Conservation (phyloP, 2,329 filamentous ascomycete genomes). For the Botrytis deweyae region DNA sequence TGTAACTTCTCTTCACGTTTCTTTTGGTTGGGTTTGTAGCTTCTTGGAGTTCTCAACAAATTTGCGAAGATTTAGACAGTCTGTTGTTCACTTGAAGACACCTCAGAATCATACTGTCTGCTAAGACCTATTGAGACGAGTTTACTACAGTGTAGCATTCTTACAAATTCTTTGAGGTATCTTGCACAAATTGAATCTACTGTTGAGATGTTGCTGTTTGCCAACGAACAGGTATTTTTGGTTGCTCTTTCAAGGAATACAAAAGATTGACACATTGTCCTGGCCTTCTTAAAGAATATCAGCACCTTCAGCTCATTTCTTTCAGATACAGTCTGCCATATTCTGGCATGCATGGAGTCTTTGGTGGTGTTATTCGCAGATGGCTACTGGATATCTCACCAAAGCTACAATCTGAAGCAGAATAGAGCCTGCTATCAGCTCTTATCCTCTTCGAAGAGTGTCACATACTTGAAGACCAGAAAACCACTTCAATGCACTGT, state of each 20-base stretch:
- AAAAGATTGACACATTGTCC: background rate
- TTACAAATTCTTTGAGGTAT: background rate
- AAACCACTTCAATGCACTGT: too few species aligned
- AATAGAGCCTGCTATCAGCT: background rate
- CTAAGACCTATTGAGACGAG: background rate
- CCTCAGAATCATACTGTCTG: background rate
- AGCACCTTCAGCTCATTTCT: background rate
- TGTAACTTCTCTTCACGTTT: background rate
- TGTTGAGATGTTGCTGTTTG: background rate
- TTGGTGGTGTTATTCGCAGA: background rate
- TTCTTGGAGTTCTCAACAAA: background rate
- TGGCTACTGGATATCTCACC: too few species aligned
- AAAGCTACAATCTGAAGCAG: too few species aligned
- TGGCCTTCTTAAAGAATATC: fast-evolving
- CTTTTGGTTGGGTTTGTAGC: background rate
- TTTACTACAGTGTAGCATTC: background rate
- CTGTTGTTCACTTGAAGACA: background rate
- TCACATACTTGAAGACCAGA: background rate
- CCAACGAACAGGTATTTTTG: background rate
- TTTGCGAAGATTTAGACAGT: background rate
- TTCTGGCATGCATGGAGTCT: background rate
- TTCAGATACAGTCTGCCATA: too few species aligned
- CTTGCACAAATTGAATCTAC: background rate
- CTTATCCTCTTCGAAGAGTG: background rate
- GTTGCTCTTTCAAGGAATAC: background rate